Evolutionary conservation across 805 yeast genomes (phyloP).

Genomic region (Candida stauntonica): DNA sequence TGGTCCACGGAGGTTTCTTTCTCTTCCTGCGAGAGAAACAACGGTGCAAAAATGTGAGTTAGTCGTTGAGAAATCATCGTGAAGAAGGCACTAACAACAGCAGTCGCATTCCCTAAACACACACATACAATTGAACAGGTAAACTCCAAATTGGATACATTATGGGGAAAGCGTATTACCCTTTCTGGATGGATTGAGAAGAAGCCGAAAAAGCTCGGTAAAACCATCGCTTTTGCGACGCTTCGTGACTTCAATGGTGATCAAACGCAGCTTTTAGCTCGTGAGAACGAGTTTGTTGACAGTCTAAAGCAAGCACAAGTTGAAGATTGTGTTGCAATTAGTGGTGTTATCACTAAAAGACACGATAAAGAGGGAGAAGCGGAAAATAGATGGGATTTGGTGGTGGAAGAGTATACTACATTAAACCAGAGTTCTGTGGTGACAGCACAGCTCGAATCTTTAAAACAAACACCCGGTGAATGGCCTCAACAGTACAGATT

Average conservation of each 20-base stretch:
- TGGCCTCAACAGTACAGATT: constrained; percentile 81
- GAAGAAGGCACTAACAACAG: constrained; percentile 2
- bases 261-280: constrained; percentile 49
- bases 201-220: constrained; percentile 67
- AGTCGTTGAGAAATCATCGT: neutral
- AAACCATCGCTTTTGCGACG: constrained; percentile 61
- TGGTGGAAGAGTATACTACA: constrained; percentile 44
- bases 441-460: constrained; percentile 64
- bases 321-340: constrained; percentile 71
- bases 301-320: constrained; percentile 45
- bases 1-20: no score
- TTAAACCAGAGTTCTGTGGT: constrained; percentile 60
- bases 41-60: constrained; percentile 11
- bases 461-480: constrained; percentile 48
- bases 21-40: constrained; percentile 7
- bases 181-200: constrained; percentile 83
- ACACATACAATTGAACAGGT: constrained; percentile 20
- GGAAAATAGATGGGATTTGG: constrained; percentile 50
- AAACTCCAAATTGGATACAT: neutral
- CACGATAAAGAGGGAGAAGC: constrained; percentile 18
- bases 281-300: constrained; percentile 33
- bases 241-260: constrained; percentile 74
- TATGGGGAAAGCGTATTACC: constrained; percentile 32
- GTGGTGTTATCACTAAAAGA: constrained; percentile 46
- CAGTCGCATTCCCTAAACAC: constrained; percentile 23